These are phyloP conservation scores for Kodamaea suecica DNA, from an alignment of 1,139 yeast species.

Conservation along the genomic window DNA sequence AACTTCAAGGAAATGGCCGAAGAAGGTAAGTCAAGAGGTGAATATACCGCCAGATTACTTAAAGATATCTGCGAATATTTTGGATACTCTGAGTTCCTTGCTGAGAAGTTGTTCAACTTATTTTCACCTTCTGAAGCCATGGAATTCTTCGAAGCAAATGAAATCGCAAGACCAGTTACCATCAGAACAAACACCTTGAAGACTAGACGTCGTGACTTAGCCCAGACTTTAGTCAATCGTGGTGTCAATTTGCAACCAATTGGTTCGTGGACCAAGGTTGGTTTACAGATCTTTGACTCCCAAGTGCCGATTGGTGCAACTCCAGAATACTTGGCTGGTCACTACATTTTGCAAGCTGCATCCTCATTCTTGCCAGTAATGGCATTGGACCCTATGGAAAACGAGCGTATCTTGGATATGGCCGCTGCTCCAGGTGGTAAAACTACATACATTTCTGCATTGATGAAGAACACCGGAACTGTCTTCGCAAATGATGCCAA, in stretches of 20 bases:
- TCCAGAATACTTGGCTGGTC: constrained; percentile 97
- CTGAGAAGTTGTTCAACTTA: constrained; percentile 85
- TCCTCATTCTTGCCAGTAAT: constrained; percentile 96
- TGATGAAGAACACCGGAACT: constrained; percentile 97
- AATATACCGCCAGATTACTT: constrained; percentile 71
- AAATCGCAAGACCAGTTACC: constrained; percentile 92
- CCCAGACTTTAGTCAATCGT: constrained; percentile 90
- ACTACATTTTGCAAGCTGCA: constrained; percentile 96
- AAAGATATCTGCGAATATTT: constrained; percentile 89
- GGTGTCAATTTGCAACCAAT: constrained; percentile 98
- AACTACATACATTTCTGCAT: constrained; percentile 91
- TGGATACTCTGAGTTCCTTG: constrained; percentile 93
- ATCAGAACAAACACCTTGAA: constrained; percentile 94
- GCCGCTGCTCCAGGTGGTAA: constrained; percentile 99
- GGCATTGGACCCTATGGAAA: constrained; percentile 95
- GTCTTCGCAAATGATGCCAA: constrained; percentile 97
- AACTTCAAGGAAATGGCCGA: constrained; percentile 83
- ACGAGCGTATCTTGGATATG: constrained; percentile 95
- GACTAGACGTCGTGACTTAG: constrained; percentile 93
- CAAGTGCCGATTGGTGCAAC: constrained; percentile 99
- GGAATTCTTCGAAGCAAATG: constrained; percentile 98
- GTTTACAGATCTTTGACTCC: constrained; percentile 93
- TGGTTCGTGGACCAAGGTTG: constrained; percentile 97
- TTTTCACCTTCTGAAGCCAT: constrained; percentile 95
- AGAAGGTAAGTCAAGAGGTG: constrained; percentile 81